These are phyloP conservation scores for Apiotrichum porosum DNA, from an alignment of 1,284 basidiomycete species.

Conservation along the genomic window DNA sequence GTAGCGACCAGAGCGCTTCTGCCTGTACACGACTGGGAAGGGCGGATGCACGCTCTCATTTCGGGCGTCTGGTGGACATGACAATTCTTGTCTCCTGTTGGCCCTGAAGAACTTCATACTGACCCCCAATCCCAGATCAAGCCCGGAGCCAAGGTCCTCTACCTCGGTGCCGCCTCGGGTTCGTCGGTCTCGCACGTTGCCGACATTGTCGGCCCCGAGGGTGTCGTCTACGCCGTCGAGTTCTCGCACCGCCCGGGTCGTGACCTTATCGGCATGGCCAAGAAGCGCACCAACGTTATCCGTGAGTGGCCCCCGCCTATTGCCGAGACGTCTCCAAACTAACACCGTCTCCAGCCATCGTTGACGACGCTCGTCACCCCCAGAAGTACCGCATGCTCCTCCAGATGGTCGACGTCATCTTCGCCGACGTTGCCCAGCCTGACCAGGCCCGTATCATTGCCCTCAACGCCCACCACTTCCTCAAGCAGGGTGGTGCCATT, in stretches of 20 bases:
- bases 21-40: no score
- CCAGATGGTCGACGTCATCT: conserved; percentile 89
- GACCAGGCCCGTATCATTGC: conserved; percentile 96
- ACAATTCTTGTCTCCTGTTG: no score
- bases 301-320: conserved; percentile 39
- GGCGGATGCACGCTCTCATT: no score
- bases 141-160: conserved; percentile 94
- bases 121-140: conserved; percentile 56
- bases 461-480: conserved; percentile 91
- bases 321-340: conserved; percentile 2
- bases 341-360: conserved; percentile 61
- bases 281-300: conserved; percentile 98
- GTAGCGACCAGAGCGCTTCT: conserved; percentile 16
- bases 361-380: conserved; percentile 93
- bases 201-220: conserved; percentile 95
- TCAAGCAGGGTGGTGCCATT: conserved; percentile 87
- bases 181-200: conserved; percentile 98
- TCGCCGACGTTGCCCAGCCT: conserved; percentile 97
- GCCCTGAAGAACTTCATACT: neutral
- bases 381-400: conserved; percentile 94
- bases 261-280: conserved; percentile 98
- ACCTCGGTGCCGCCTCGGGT: conserved; percentile 89
- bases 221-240: conserved; percentile 96
- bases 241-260: conserved; percentile 95
- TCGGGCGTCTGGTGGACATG: no score